phyloP scores from a whole-genome alignment of 768 basidiomycete genomes.

The Pholiota molesta region DNA sequence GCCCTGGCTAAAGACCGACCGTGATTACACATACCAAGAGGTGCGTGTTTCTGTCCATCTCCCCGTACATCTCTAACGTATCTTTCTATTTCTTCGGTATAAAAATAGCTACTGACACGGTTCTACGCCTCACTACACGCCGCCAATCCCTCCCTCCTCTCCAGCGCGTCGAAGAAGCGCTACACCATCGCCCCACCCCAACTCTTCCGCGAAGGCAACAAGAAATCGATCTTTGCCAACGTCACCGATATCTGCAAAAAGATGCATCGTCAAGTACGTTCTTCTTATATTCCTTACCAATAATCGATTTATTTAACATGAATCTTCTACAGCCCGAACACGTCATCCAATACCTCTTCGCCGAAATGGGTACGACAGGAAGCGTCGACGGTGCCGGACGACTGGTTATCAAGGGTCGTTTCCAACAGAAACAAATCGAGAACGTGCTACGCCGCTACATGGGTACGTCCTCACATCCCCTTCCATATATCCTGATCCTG shows the following conservation, averaged over 20 bases:
- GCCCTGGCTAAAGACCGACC: constrained; percentile 90
- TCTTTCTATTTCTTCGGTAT: not conserved
- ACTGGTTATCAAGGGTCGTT: constrained; percentile 95
- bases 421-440: constrained; percentile 98
- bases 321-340: constrained; percentile 74
- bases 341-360: constrained; percentile 94
- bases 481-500: not conserved
- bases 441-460: constrained; percentile 96
- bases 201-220: constrained; percentile 93
- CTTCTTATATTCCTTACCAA: constrained; percentile 21
- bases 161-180: constrained; percentile 82
- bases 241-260: constrained; percentile 96
- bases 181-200: constrained; percentile 98
- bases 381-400: constrained; percentile 91
- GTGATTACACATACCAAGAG: constrained; percentile 96
- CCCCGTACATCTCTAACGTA: not conserved
- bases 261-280: constrained; percentile 75
- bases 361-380: constrained; percentile 98
- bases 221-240: constrained; percentile 97
- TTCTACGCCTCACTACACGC: constrained; percentile 92
- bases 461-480: constrained; percentile 56
- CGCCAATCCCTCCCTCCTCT: constrained; percentile 89
- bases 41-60: constrained; percentile 39
- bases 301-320: not conserved
- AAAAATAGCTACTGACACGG: constrained; percentile 78